Evolutionary conservation across 169 alveolate genomes (phyloP), one percentile per base, ranked within the genome.

Genomic region (Eimeria necatrix): DNA sequence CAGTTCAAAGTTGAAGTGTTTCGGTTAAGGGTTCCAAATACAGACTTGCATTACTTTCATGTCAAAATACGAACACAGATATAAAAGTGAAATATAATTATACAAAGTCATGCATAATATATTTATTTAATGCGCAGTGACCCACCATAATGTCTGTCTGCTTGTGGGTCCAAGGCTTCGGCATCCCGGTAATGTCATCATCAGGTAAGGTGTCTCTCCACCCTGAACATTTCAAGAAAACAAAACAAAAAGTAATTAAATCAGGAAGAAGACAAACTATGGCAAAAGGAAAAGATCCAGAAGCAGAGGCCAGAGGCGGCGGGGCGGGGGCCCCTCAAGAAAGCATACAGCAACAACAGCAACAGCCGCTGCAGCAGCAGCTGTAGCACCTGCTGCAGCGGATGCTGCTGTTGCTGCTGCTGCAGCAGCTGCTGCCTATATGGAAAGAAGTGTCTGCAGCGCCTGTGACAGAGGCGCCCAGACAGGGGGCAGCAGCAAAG

Each of bases 101-200:
- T 32, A 32, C 41, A 32, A 32, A 32, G 0, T 32, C 2, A 2
- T 32, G 41, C 41, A 32, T 32, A 32, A 32, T 32, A 0, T 32
- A 32, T 32, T 32, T 32, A 32, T 32, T 32, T 32, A 32, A 32
- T 0, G 41, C 2, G 41, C 41, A 56, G 41, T 9, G 9, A 16
- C 94, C 48, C 68, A 88, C 94, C 46, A 52, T 20, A 7, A 88
- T n/a, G 20, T 88, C 94, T 51, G 76, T 22, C 71, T 53, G 51
- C 18, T 78, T 70, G 94, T 88, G 94, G 24, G 94, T 88, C 94
- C 94, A 88, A 14, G 94, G 94, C 8, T 18, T 24, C 26, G 94
- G 87, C 84, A 88, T 64, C 76, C 56, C 94, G 53, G 24, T 74
- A 20, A 49, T 61, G 56, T 88, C 94, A 14, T 52, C 61, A 53